Base-by-base conservation (phyloP, 75 land plant species). In the Sequoia sempervirens region DNA sequence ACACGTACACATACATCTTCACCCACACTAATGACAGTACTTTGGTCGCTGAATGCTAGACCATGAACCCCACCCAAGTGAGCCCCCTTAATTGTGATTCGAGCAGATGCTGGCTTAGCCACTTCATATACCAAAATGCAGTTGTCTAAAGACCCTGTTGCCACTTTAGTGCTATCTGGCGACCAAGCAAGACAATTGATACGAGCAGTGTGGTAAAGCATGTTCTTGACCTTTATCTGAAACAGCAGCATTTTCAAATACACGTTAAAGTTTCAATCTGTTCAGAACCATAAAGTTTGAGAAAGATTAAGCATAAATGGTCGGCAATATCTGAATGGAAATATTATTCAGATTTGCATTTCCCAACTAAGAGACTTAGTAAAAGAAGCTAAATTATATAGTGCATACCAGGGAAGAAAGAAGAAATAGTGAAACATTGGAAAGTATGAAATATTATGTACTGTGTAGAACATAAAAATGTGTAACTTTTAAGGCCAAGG, bases 151-250 rank as follows among this genome's bases (percentile, higher is more conserved):
- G 98, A 95, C 4, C 96, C 95, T 32, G 99, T 97, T 20, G 99
- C 99, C 80, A 97, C 91, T 89, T 88, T 92, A 28, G 83, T 80
- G 88, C 87, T 93, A 83, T 94, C 93, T 45, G 96, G 94, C 37
- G 98, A 93, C 99, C 99, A 97, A 5, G 98, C 96, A 70, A 97
- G 75, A 72, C 96, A 93, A 64, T 91, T 95, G 86, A 97, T 94
- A 12, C 98, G 90, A 0, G 99, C 96, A 56, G 91, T 95, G 85
- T 97, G 99, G 58, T 92, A 97, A 81, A 97, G 86, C 99, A 97
- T 95, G 88, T 97, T 97, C 82, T 94, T 97, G 78, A 97, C 85
- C 85, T 94, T 97, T 81, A 95, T 92, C 99, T 97, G 90, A 81
- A 81, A 68, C 38, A 84, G 81, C 80, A 28, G 32, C 32, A n/a